These are phyloP conservation scores for Gentiana straminea DNA, from an alignment of 257 asterid species.

Conservation along the genomic window DNA sequence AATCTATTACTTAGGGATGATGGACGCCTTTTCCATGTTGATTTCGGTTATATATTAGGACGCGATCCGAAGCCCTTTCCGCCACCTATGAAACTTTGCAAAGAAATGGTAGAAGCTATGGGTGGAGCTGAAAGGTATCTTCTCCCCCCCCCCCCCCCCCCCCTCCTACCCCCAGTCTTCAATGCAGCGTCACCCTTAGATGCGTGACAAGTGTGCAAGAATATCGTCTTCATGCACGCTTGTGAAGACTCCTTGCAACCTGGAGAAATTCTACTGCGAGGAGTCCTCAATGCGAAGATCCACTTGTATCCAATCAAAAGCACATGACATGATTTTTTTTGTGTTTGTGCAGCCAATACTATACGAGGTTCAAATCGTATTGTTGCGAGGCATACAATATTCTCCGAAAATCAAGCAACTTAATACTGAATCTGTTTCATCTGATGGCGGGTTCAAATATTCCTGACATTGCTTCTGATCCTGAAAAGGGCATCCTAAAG, in stretches of 20 bases:
- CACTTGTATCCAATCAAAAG: no score
- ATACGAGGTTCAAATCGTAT: conserved; percentile 89
- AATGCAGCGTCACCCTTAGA: no score
- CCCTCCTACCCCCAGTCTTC: no score
- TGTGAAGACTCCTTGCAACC: no score
- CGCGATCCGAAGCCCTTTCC: conserved; percentile 99
- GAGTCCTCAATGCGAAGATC: no score
- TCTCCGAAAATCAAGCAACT: conserved; percentile 95
- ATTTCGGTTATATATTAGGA: conserved; percentile 91
- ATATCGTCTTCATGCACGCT: no score
- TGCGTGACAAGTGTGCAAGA: no score
- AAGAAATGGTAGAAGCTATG: conserved; percentile 99
- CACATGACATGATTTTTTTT: not conserved
- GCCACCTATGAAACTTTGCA: conserved; percentile 98
- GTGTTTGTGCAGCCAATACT: conserved; percentile 66
- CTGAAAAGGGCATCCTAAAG: conserved; percentile 98
- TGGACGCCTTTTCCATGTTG: conserved; percentile 95
- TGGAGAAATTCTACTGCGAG: no score
- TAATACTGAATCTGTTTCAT: conserved; percentile 72
- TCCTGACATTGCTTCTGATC: conserved; percentile 97
- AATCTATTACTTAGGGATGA: conserved; percentile 92
- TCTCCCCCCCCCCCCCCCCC: no score
- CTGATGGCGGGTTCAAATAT: conserved; percentile 96
- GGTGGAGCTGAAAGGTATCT: conserved; percentile 96
- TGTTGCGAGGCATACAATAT: conserved; percentile 99